A percentile compares a stretch with the other conserved stretches of the same genome.
Conservation (phyloP, 2,329 filamentous ascomycete genomes). For the Amylocarpus encephaloides region DNA sequence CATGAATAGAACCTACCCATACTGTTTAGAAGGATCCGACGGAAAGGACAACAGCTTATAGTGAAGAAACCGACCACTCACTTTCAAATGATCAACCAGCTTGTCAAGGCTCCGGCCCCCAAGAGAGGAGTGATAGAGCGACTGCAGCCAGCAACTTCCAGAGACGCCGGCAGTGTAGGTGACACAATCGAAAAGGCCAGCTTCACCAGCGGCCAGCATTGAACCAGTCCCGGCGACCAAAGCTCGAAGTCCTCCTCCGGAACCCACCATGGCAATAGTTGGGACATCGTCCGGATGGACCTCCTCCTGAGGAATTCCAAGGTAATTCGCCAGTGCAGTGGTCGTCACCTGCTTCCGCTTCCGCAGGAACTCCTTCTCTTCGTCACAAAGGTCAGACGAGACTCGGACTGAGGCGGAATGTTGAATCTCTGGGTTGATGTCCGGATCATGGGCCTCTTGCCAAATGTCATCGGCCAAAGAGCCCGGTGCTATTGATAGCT, state of each 20-base stretch:
- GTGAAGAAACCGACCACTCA: no score
- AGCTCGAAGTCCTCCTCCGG: constrained; percentile 83
- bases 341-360: constrained; percentile 63
- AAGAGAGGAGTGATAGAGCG: constrained; percentile 78
- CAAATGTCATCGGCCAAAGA: constrained; percentile 91
- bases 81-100: constrained; percentile 19
- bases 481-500: constrained; percentile 80
- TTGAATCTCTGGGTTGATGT: constrained; percentile 78
- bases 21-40: no score
- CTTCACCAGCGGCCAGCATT: constrained; percentile 74
- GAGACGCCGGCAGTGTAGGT: constrained; percentile 96
- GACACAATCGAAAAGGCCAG: constrained; percentile 85
- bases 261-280: constrained; percentile 88
- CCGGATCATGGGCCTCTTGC: constrained; percentile 79
- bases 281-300: constrained; percentile 93
- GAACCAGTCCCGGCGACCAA: constrained; percentile 88
- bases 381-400: constrained; percentile 71
- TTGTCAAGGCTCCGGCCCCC: constrained; percentile 59
- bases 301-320: constrained; percentile 68
- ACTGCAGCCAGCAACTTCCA: constrained; percentile 92
- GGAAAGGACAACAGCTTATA: no score
- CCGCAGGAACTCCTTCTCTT: constrained; percentile 70
- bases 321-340: constrained; percentile 73
- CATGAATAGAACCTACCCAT: no score
- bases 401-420: constrained; percentile 78